phyloP scores from a whole-genome alignment of 2,329 filamentous ascomycete genomes.

The Dactylellina leptospora region DNA sequence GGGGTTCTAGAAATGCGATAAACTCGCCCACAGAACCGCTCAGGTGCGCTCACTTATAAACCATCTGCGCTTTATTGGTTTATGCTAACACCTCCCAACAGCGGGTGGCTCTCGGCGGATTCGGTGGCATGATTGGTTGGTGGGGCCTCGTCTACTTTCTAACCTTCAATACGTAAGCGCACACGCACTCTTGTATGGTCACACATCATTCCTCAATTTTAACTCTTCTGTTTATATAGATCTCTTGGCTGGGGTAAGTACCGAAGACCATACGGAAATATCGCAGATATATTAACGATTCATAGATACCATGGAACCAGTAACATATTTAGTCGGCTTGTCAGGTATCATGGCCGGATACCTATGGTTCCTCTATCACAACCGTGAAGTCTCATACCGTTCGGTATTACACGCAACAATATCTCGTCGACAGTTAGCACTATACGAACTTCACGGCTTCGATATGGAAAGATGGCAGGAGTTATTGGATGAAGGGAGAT shows the following conservation, averaged over 20 bases:
- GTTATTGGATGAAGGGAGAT: constrained; percentile 80
- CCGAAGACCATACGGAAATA: not conserved
- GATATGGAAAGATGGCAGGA: constrained; percentile 79
- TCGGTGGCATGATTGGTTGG: constrained; percentile 76
- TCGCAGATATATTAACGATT: constrained; percentile 62
- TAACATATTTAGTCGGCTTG: constrained; percentile 88
- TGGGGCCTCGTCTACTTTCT: constrained; percentile 82
- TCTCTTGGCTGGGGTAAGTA: constrained; percentile 65
- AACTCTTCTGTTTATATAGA: not conserved
- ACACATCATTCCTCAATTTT: not conserved
- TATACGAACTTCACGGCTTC: constrained; percentile 80
- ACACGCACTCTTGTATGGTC: not conserved
- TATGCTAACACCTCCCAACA: not conserved
- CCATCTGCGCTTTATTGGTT: not conserved
- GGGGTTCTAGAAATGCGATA: constrained; percentile 43
- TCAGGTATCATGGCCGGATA: constrained; percentile 88
- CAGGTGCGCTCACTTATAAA: constrained; percentile 3
- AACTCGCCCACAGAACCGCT: constrained; percentile 43
- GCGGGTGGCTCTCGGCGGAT: constrained; percentile 65
- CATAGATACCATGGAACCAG: constrained; percentile 90
- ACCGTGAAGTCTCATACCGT: constrained; percentile 85
- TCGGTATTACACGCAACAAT: constrained; percentile 88
- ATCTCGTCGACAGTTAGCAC: constrained; percentile 75
- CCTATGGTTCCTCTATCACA: constrained; percentile 92
- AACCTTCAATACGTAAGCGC: constrained; percentile 65